Evolutionary conservation across 2,329 filamentous ascomycete species (phyloP).

Genomic region (Atkinsonella hypoxylon): DNA sequence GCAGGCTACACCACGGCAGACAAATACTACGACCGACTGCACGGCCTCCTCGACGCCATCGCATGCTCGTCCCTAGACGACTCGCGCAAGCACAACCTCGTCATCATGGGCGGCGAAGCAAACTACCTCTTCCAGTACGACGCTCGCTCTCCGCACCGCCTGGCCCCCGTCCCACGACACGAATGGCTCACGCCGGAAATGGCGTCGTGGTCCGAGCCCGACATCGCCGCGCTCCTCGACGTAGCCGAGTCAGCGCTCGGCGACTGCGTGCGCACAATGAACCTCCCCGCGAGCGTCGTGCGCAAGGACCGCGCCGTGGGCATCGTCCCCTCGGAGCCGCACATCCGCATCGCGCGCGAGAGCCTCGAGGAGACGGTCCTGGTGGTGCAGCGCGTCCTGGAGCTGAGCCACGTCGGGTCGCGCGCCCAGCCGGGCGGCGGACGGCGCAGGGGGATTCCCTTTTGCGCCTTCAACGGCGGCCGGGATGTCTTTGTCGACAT

Average conservation of each 20-base stretch:
- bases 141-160: constrained; percentile 49
- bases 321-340: constrained; percentile 50
- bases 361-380: constrained; percentile 92
- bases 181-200: constrained; percentile 71
- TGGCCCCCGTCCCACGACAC: constrained; percentile 53
- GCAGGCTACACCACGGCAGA: constrained; percentile 85
- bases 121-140: constrained; percentile 88
- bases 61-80: constrained; percentile 47
- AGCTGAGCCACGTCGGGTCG: constrained; percentile 52
- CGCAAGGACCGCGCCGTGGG: constrained; percentile 83
- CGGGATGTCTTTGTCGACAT: constrained; percentile 98
- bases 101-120: constrained; percentile 91
- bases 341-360: constrained; percentile 67
- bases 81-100: constrained; percentile 61
- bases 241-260: constrained; percentile 74
- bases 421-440: constrained; percentile 17
- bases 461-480: constrained; percentile 96
- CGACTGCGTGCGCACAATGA: constrained; percentile 70
- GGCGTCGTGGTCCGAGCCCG: constrained; percentile 61
- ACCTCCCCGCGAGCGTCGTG: constrained; percentile 66
- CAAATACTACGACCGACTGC: constrained; percentile 75
- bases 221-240: constrained; percentile 73
- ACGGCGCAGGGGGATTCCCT: constrained; percentile 47
- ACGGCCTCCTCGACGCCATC: constrained; percentile 76
- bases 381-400: constrained; percentile 84